Evolutionary conservation across 805 yeast species (phyloP), one percentile per base, ranked within the genome.

Genomic region (Grigorovia yakushimaensis): DNA sequence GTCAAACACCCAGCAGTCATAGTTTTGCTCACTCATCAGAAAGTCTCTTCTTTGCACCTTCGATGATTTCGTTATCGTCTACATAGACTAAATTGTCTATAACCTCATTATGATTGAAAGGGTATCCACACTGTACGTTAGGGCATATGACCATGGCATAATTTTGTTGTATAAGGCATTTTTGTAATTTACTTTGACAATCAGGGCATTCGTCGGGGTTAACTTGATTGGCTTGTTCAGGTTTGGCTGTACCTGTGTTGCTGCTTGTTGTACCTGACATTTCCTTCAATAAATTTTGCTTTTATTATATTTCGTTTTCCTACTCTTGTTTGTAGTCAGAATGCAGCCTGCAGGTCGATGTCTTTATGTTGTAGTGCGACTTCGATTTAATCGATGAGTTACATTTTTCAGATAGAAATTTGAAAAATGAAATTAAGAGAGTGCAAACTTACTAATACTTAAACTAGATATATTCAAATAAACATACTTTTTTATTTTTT

Each of bases 121-220:
- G 68, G 40, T 58, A 64, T 5, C 50, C 47, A 47, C 68, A 64
- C 4, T 51, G 41, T 11, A 41, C 47, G 40, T 56, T 56, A 19
- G 62, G 56, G 47, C 68, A 64, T 37, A 62, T 53, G 15, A 61
- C 56, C 48, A 62, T 51, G 9, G 65, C 64, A 47, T 64, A 62
- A 44, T 62, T 62, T 41, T 61, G 66, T 43, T 62, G 67, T 4
- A 64, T 58, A 33, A 64, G 43, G 47, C 66, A 64, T 48, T 61
- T 60, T 27, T 56, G 59, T 27, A 64, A 48, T 15, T 39, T 22
- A 1, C 44, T 42, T 5, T 51, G 49, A 43, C 68, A 64, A 13
- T 56, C 54, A 2, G 68, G 68, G 43, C 68, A 63, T 17, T 35
- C 42, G 22, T 39, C 19, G 13, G 33, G 22, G 13, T 15, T 33